A percentile compares a stretch with the other conserved stretches of the same genome.
phyloP scores from a whole-genome alignment of 257 asterid genomes.

The Plantago ovata region DNA sequence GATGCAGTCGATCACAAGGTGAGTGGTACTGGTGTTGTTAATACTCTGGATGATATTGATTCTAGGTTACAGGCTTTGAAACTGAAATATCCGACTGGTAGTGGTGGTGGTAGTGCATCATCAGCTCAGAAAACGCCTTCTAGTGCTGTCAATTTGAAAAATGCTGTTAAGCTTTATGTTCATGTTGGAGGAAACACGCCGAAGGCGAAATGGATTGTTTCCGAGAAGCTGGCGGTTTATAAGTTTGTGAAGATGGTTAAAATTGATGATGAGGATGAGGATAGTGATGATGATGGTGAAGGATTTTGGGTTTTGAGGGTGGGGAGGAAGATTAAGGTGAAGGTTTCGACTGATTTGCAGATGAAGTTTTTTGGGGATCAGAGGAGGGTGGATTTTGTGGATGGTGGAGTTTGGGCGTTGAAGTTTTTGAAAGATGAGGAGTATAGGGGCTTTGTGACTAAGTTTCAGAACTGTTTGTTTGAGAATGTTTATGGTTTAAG shows the following conservation, averaged over 20 bases:
- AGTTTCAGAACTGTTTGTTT: slow-evolving; percentile 75
- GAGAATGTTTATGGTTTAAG: slow-evolving; percentile 84
- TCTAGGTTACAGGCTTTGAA: slow-evolving; percentile 61
- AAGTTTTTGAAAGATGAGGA: slow-evolving; percentile 65
- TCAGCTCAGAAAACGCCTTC: slow-evolving; percentile 31
- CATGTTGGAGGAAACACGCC: slow-evolving; percentile 95
- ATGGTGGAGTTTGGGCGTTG: slow-evolving; percentile 94
- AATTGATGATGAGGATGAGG: slow-evolving; percentile 41
- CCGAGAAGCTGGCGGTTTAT: slow-evolving; percentile 54
- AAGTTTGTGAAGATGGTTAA: slow-evolving; percentile 52
- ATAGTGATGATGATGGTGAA: slow-evolving; percentile 48
- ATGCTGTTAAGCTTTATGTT: slow-evolving; percentile 71
- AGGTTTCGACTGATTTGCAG: slow-evolving; percentile 83
- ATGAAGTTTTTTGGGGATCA: slow-evolving; percentile 90
- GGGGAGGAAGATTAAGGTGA: slow-evolving; percentile 58
- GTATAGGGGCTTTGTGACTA: slow-evolving; percentile 63
- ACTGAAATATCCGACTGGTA: slow-evolving; percentile 49
- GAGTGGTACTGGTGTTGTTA: slow-evolving; percentile 9
- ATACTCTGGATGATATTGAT: slow-evolving; percentile 68
- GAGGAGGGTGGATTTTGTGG: slow-evolving; percentile 94
- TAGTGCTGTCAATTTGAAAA: slow-evolving; percentile 23
- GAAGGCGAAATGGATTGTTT: slow-evolving; percentile 78
- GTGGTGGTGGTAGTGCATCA: slow-evolving; percentile 24
- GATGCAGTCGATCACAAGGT: slow-evolving; percentile 38
- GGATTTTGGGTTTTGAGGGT: slow-evolving; percentile 85